Evolutionary conservation across 495 filamentous ascomycete species (phyloP).

Genomic region (Xylaria bambusicola): DNA sequence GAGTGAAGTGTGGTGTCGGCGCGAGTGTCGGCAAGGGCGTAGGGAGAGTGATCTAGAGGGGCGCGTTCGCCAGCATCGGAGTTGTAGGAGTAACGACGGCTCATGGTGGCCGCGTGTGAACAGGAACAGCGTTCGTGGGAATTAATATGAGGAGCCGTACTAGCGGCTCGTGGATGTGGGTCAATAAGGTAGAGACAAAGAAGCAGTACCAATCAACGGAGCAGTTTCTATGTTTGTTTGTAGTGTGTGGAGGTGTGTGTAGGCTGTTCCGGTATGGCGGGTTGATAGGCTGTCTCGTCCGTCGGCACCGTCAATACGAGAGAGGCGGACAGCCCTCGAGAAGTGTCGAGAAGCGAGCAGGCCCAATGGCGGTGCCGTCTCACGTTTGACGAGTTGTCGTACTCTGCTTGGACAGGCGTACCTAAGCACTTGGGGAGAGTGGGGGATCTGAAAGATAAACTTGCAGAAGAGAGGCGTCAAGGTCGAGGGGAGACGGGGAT

Average conservation of each 20-base stretch:
- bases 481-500: neutral
- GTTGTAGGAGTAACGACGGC: constrained; percentile 32
- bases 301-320: constrained; percentile 8
- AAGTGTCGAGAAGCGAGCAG: neutral
- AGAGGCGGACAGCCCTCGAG: neutral
- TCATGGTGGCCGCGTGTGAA: constrained; percentile 24
- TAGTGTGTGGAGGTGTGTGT: neutral
- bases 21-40: constrained; percentile 8
- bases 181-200: constrained; percentile 13
- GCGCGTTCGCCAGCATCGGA: constrained; percentile 41
- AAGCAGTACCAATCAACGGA: constrained; percentile 4
- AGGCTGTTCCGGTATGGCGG: neutral
- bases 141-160: neutral
- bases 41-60: constrained; percentile 34
- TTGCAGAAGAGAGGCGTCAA: neutral
- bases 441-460: too few relatives aligned
- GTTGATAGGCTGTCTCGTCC: neutral
- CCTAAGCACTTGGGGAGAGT: too few relatives aligned
- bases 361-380: constrained; percentile 5
- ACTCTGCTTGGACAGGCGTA: too few relatives aligned
- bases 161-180: constrained; percentile 5
- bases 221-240: neutral
- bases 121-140: neutral
- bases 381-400: neutral
- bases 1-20: constrained; percentile 23